Evolutionary conservation across 768 basidiomycete species (phyloP).

Genomic region (Suillus lakei): DNA sequence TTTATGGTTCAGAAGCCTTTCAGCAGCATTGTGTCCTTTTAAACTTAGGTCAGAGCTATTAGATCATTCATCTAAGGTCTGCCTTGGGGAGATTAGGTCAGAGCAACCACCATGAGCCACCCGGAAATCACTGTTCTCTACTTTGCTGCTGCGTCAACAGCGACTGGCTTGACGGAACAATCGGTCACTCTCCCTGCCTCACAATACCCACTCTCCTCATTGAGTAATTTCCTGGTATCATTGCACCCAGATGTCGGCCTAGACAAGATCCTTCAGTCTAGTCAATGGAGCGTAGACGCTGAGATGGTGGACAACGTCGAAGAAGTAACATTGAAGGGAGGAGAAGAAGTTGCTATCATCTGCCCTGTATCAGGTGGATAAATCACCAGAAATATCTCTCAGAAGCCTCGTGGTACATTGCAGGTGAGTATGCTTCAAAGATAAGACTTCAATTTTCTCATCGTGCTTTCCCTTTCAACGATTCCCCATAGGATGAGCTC

Average conservation of each 20-base stretch:
- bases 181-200: constrained; percentile 51
- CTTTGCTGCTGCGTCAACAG: constrained; percentile 71
- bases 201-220: constrained; percentile 52
- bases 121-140: constrained; percentile 54
- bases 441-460: constrained; percentile 8
- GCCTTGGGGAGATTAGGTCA: background rate
- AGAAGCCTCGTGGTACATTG: constrained; percentile 1
- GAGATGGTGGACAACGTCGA: constrained; percentile 75
- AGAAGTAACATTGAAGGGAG: constrained; percentile 57
- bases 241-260: constrained; percentile 58
- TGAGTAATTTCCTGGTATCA: constrained; percentile 54
- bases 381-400: constrained; percentile 13
- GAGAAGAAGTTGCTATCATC: constrained; percentile 81
- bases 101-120: constrained; percentile 8
- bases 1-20: background rate
- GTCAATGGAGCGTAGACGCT: constrained; percentile 80
- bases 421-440: constrained; percentile 1
- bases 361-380: constrained; percentile 84
- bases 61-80: background rate
- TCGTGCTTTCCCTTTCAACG: constrained; percentile 8
- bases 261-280: constrained; percentile 56
- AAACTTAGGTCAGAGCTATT: background rate
- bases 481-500: constrained; percentile 4
- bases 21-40: background rate
- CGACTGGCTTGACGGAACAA: constrained; percentile 63